phyloP scores from a whole-genome alignment of 371 early-diverging fungal genomes.

The Apophysomyces trapeziformis region DNA sequence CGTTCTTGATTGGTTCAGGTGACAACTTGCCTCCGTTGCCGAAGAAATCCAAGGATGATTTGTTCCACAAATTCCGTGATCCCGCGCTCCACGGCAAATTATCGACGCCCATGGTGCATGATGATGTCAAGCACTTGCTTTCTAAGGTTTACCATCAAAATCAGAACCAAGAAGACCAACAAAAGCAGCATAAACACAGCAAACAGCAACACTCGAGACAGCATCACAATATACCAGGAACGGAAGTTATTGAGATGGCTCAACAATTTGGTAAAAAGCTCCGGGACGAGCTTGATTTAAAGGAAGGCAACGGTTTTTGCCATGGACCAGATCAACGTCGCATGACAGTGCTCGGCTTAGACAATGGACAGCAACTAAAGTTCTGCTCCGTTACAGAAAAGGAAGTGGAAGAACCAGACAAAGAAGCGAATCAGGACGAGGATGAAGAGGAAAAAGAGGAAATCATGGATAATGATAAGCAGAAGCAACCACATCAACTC shows the following conservation, averaged over 20 bases:
- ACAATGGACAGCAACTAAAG: conserved; percentile 8
- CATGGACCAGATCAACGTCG: conserved; percentile 2
- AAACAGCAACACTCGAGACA: not conserved
- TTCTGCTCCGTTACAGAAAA: conserved; percentile 18
- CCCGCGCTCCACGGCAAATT: conserved; percentile 46
- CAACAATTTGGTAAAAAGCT: not conserved
- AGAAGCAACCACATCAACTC: not conserved
- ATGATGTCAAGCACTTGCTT: conserved; percentile 53
- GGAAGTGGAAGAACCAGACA: conserved; percentile 15
- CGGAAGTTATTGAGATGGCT: not conserved
- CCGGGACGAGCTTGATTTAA: not conserved
- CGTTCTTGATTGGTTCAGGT: conserved; percentile 15
- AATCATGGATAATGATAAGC: not conserved
- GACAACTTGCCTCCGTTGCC: not conserved
- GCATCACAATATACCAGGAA: not conserved
- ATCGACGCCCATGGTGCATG: conserved; percentile 59
- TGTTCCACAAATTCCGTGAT: conserved; percentile 49
- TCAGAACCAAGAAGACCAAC: not conserved
- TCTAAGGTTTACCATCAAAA: conserved; percentile 45
- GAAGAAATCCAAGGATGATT: not conserved
- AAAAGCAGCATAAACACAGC: not conserved
- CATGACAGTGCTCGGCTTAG: conserved; percentile 9
- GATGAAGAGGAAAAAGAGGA: not conserved
- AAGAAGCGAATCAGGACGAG: conserved; percentile 7
- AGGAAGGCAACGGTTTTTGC: not conserved